A percentile compares a stretch with the other conserved stretches of the same genome.
phyloP scores from a whole-genome alignment of 1,284 basidiomycete genomes.

The Tilletiopsis washingtonensis region DNA sequence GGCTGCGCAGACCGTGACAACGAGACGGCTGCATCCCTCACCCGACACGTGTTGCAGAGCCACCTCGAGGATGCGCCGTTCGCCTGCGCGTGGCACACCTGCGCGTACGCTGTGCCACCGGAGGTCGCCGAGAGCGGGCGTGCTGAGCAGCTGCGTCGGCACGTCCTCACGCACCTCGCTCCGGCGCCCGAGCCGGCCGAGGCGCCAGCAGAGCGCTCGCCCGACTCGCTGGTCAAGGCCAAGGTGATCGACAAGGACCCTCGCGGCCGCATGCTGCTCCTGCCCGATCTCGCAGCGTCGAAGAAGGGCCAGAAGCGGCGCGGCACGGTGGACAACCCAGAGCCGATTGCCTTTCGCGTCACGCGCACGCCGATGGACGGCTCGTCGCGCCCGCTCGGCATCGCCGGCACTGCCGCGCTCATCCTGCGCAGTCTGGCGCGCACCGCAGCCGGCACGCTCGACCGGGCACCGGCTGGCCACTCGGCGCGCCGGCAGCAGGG shows the following conservation, averaged over 20 bases:
- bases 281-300: background rate
- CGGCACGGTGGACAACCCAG: constrained; percentile 37
- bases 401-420: constrained; percentile 30
- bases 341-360: constrained; percentile 30
- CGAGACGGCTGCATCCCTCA: constrained; percentile 22
- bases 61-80: constrained; percentile 17
- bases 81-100: constrained; percentile 35
- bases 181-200: background rate
- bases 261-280: background rate
- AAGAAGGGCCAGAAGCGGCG: background rate
- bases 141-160: constrained; percentile 3
- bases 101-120: constrained; percentile 16
- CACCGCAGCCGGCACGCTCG: constrained; percentile 21
- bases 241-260: background rate
- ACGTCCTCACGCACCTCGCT: constrained; percentile 10
- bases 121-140: constrained; percentile 3
- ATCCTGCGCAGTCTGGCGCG: constrained; percentile 38
- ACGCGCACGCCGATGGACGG: constrained; percentile 37
- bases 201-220: background rate
- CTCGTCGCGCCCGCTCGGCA: constrained; percentile 28
- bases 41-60: constrained; percentile 18
- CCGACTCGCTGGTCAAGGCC: background rate
- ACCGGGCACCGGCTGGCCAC: constrained; percentile 21
- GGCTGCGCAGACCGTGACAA: constrained; percentile 22
- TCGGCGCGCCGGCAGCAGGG: constrained; percentile 12